Conservation (phyloP, 345 rosid species). For the Lenwebbia sp. region DNA sequence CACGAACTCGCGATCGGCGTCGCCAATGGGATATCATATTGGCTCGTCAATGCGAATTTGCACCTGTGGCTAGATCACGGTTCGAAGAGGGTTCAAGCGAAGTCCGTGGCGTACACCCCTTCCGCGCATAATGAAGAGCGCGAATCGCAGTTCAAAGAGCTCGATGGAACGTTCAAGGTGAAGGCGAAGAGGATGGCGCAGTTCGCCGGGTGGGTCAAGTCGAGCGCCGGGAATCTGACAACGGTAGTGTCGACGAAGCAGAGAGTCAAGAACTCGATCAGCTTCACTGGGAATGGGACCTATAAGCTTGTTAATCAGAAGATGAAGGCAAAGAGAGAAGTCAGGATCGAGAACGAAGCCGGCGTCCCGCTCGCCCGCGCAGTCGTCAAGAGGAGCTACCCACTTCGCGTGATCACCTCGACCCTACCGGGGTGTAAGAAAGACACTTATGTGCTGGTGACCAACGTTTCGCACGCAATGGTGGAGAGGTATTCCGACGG, state of each 20-base stretch:
- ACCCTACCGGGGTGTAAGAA: slow-evolving; percentile 25
- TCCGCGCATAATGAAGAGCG: slow-evolving; percentile 20
- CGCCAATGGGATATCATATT: slow-evolving; percentile 44
- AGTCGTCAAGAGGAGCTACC: slow-evolving; percentile 21
- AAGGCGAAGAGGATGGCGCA: slow-evolving; percentile 33
- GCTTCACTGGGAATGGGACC: slow-evolving; percentile 36
- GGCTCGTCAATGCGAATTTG: slow-evolving; percentile 83
- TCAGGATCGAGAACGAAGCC: slow-evolving; percentile 21
- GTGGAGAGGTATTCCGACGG: slow-evolving; percentile 22
- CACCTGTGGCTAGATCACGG: slow-evolving; percentile 61
- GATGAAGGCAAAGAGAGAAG: slow-evolving; percentile 22
- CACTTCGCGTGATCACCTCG: slow-evolving; percentile 42
- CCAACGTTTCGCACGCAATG: slow-evolving; percentile 57
- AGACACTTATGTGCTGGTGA: slow-evolving; percentile 27
- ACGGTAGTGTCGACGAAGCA: slow-evolving; percentile 27
- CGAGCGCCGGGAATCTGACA: slow-evolving; percentile 56
- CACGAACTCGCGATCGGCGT: slow-evolving; percentile 57
- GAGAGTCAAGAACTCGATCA: slow-evolving; percentile 28
- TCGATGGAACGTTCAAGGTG: slow-evolving; percentile 61
- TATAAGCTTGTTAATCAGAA: slow-evolving; percentile 37
- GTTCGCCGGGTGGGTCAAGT: slow-evolving; percentile 61
- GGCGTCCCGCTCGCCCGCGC: slow-evolving; percentile 12
- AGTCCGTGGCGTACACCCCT: slow-evolving; percentile 9
- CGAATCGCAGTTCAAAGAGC: slow-evolving; percentile 22
- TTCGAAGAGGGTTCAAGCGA: slow-evolving; percentile 25